phyloP scores from a whole-genome alignment of 495 filamentous ascomycete genomes.

The Xylaria grammica region DNA sequence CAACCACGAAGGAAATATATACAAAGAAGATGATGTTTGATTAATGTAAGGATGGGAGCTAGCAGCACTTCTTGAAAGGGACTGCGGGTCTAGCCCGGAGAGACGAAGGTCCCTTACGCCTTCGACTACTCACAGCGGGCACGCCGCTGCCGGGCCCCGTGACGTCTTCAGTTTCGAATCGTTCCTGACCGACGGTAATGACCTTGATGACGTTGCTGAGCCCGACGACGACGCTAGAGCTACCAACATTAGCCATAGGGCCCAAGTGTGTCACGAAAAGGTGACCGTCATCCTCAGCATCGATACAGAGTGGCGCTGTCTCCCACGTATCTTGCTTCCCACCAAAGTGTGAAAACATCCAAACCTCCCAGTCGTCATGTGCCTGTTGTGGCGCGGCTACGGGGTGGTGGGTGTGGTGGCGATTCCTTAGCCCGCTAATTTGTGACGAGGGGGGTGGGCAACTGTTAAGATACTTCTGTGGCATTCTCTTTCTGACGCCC shows the following conservation, averaged over 20 bases:
- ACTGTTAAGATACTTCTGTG: constrained; percentile 15
- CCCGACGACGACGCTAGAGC: constrained; percentile 64
- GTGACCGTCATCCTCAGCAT: constrained; percentile 41
- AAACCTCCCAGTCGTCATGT: constrained; percentile 67
- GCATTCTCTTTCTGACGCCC: constrained; percentile 44
- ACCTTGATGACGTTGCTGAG: constrained; percentile 73
- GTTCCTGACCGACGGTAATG: constrained; percentile 64
- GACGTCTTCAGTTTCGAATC: constrained; percentile 53
- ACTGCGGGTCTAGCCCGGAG: constrained; percentile 28
- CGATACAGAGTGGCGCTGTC: constrained; percentile 40
- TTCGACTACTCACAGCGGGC: constrained; percentile 36
- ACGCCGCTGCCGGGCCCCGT: constrained; percentile 34
- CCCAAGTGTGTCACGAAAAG: constrained; percentile 66
- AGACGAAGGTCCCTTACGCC: constrained; percentile 39
- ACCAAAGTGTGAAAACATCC: constrained; percentile 60
- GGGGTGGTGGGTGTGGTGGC: constrained; percentile 22
- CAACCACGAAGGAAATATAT: constrained; percentile 20
- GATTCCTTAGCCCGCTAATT: constrained; percentile 31
- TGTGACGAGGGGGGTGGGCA: background rate
- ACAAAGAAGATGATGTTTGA: constrained; percentile 11
- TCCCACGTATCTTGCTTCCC: constrained; percentile 42
- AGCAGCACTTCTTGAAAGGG: constrained; percentile 19
- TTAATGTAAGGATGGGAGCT: background rate
- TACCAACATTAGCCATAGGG: constrained; percentile 62
- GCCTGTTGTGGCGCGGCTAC: constrained; percentile 21